Evolutionary conservation across 371 early-diverging fungal genomes (phyloP).

Genomic region (Apophysomyces sp.): DNA sequence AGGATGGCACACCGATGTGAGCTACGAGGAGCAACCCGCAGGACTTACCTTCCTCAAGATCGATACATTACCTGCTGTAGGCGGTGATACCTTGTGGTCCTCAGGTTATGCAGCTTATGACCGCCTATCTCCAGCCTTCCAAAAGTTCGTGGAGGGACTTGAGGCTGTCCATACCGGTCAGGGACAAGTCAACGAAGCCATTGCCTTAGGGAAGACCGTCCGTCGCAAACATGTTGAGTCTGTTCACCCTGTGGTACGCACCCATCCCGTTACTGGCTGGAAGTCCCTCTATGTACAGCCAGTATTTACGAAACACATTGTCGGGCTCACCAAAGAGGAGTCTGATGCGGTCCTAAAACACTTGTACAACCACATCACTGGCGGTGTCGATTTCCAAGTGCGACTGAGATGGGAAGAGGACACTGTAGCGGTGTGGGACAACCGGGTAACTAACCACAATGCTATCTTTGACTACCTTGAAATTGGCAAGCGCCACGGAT

Average conservation of each 20-base stretch:
- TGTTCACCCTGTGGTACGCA: constrained; percentile 62
- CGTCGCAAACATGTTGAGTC: constrained; percentile 45
- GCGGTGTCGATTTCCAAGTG: constrained; percentile 59
- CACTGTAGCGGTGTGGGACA: constrained; percentile 65
- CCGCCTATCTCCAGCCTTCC: constrained; percentile 53
- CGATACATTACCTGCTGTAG: constrained; percentile 49
- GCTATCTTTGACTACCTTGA: constrained; percentile 53
- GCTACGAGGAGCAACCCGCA: constrained; percentile 59
- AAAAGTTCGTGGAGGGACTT: constrained; percentile 57
- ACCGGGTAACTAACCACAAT: constrained; percentile 51
- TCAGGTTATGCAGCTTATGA: constrained; percentile 60
- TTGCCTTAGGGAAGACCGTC: constrained; percentile 33
- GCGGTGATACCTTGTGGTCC: constrained; percentile 64
- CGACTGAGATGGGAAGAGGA: constrained; percentile 62
- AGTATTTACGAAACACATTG: constrained; percentile 61
- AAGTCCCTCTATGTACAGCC: constrained; percentile 63
- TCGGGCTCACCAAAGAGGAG: constrained; percentile 52
- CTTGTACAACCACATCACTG: constrained; percentile 48
- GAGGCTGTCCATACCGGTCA: constrained; percentile 61
- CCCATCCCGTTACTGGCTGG: constrained; percentile 72
- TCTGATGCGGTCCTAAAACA: constrained; percentile 57
- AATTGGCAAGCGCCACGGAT: constrained; percentile 36
- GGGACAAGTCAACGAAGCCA: constrained; percentile 37
- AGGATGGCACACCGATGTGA: constrained; percentile 61
- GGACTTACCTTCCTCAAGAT: constrained; percentile 58